Evolutionary conservation across 2,329 filamentous ascomycete species (phyloP).

Genomic region (Neurospora crassa): DNA sequence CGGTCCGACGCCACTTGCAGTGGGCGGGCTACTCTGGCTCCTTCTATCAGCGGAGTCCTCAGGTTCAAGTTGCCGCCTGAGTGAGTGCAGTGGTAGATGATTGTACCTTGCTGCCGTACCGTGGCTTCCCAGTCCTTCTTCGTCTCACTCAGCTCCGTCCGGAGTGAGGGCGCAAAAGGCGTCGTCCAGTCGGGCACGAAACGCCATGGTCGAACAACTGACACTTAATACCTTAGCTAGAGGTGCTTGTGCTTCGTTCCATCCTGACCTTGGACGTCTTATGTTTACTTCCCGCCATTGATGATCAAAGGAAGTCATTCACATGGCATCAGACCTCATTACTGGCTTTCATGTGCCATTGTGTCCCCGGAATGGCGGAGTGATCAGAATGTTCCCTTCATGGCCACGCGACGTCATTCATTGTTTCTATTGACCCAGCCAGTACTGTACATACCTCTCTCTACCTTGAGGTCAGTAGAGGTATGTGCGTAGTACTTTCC

Average conservation of each 20-base stretch:
- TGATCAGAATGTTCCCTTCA: too few relatives aligned
- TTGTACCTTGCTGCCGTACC: too few relatives aligned
- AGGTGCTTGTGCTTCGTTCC: too few relatives aligned
- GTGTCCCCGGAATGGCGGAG: not conserved
- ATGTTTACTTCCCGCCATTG: not conserved
- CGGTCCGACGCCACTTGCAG: too few relatives aligned
- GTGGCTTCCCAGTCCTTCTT: not conserved
- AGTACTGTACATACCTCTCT: not conserved
- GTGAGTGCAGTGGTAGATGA: too few relatives aligned
- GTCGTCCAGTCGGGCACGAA: not conserved
- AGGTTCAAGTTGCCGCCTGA: too few relatives aligned
- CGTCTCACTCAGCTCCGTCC: not conserved
- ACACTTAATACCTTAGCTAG: not conserved
- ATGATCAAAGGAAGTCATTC: not conserved
- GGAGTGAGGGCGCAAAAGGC: not conserved
- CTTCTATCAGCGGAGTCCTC: not conserved
- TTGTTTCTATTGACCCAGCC: not conserved
- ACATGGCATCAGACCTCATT: not conserved
- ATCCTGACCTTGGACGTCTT: not conserved
- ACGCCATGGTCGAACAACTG: not conserved
- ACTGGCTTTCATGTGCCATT: not conserved
- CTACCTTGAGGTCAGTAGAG: too few relatives aligned
- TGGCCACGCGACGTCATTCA: too few relatives aligned
- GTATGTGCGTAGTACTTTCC: not conserved
- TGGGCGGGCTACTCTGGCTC: not conserved